A percentile compares a stretch with the other conserved stretches of the same genome.
Conservation (phyloP, 768 basidiomycete genomes). For the Neoboletus subvelutipes region DNA sequence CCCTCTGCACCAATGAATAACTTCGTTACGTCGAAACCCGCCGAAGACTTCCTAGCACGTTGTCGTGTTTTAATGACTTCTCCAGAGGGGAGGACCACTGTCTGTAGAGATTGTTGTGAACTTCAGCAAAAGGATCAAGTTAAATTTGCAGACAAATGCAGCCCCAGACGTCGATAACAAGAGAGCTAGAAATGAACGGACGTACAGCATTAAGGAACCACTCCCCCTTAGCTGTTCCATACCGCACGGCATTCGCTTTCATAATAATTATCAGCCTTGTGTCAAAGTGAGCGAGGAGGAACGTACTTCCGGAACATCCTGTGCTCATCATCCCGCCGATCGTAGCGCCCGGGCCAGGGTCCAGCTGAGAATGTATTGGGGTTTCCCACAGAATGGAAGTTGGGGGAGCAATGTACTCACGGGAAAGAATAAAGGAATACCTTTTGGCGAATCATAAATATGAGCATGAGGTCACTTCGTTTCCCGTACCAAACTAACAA, state of each 20-base stretch:
- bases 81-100: constrained; percentile 85
- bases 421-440: constrained; percentile 82
- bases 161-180: neutral
- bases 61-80: constrained; percentile 88
- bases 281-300: neutral
- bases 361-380: constrained; percentile 46
- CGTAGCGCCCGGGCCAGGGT: constrained; percentile 77
- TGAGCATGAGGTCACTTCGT: neutral
- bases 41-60: constrained; percentile 78
- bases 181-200: neutral
- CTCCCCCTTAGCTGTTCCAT: constrained; percentile 86
- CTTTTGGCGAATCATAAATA: constrained; percentile 31
- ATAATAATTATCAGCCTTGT: constrained; percentile 17
- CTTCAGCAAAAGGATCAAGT: constrained; percentile 1
- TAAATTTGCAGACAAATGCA: neutral
- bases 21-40: constrained; percentile 84
- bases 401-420: constrained; percentile 36
- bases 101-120: constrained; percentile 41
- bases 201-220: constrained; percentile 86
- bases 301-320: constrained; percentile 79
- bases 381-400: neutral
- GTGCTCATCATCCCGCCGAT: constrained; percentile 87
- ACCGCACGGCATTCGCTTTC: constrained; percentile 76
- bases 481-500: neutral
- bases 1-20: constrained; percentile 83